phyloP scores from a whole-genome alignment of 768 basidiomycete species.

The Podaxis mareebaensis region DNA sequence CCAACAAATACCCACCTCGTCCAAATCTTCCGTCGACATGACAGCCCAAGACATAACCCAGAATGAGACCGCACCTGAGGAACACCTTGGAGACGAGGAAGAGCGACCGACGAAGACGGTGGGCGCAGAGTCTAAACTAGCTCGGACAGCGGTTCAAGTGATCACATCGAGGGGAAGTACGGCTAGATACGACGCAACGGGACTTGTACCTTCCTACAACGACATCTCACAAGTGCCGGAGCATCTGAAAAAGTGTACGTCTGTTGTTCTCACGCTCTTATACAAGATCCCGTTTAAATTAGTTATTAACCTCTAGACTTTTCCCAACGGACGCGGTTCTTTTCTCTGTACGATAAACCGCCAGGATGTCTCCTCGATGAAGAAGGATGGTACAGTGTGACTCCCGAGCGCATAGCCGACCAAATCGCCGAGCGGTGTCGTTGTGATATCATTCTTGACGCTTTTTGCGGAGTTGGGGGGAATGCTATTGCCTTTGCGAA shows the following conservation, averaged over 20 bases:
- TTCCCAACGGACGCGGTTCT: constrained; percentile 77
- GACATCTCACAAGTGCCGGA: constrained; percentile 68
- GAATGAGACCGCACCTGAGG: neutral
- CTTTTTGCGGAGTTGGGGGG: constrained; percentile 97
- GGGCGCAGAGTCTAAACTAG: neutral
- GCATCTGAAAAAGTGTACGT: constrained; percentile 82
- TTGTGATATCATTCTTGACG: constrained; percentile 83
- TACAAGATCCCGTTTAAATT: constrained; percentile 2
- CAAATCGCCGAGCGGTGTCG: constrained; percentile 94
- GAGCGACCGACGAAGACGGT: neutral
- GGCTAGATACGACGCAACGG: constrained; percentile 63
- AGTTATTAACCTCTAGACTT: constrained; percentile 60
- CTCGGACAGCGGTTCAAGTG: neutral
- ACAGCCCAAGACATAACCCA: neutral
- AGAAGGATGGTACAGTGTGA: constrained; percentile 98
- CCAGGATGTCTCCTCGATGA: constrained; percentile 86
- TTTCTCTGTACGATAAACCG: constrained; percentile 69
- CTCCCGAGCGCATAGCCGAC: constrained; percentile 87
- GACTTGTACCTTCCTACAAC: constrained; percentile 72
- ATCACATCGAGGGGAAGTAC: neutral
- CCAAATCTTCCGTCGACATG: neutral
- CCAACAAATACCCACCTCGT: neutral
- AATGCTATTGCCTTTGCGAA: constrained; percentile 97
- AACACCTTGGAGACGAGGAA: neutral
- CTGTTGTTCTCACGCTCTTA: neutral